A percentile compares a stretch with the other conserved stretches of the same genome.
phyloP scores from a whole-genome alignment of 768 basidiomycete genomes.

The Leccinum ochraceum region DNA sequence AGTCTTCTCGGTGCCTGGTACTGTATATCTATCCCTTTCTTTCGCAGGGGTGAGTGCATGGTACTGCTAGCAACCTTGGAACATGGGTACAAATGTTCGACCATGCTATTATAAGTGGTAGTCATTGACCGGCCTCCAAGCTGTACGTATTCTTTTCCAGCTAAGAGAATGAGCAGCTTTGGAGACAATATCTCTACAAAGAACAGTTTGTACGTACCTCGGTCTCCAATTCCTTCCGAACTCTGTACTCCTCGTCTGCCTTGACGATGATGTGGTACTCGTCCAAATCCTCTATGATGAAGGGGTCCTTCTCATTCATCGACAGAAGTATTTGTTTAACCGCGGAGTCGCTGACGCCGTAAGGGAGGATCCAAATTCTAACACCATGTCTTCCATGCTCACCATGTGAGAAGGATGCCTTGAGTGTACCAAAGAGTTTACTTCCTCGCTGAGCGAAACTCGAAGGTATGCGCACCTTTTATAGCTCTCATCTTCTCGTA shows the following conservation, averaged over 20 bases:
- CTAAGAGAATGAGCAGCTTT: constrained; percentile 34
- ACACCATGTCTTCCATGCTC: constrained; percentile 18
- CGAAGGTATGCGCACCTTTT: constrained; percentile 45
- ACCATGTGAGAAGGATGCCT: constrained; percentile 76
- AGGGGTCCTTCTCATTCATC: constrained; percentile 78
- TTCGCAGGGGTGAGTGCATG: background rate
- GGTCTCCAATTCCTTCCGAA: constrained; percentile 68
- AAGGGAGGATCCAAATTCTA: background rate
- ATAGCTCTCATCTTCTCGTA: constrained; percentile 56
- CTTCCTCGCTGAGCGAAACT: constrained; percentile 6
- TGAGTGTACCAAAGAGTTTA: constrained; percentile 4
- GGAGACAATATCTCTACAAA: background rate
- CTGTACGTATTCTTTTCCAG: constrained; percentile 88
- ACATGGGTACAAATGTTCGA: background rate
- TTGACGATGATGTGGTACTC: constrained; percentile 83
- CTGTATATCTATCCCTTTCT: background rate
- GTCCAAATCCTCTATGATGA: constrained; percentile 87
- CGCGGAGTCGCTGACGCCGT: constrained; percentile 66
- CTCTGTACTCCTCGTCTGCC: constrained; percentile 76
- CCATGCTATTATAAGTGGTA: background rate
- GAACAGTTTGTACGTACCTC: constrained; percentile 49
- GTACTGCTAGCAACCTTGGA: background rate
- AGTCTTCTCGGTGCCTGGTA: background rate
- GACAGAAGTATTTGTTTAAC: constrained; percentile 85
- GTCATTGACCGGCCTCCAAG: constrained; percentile 45